These are phyloP conservation scores for Pseudocercospora musae DNA, from an alignment of 2,329 filamentous ascomycete genomes.

Conservation along the genomic window DNA sequence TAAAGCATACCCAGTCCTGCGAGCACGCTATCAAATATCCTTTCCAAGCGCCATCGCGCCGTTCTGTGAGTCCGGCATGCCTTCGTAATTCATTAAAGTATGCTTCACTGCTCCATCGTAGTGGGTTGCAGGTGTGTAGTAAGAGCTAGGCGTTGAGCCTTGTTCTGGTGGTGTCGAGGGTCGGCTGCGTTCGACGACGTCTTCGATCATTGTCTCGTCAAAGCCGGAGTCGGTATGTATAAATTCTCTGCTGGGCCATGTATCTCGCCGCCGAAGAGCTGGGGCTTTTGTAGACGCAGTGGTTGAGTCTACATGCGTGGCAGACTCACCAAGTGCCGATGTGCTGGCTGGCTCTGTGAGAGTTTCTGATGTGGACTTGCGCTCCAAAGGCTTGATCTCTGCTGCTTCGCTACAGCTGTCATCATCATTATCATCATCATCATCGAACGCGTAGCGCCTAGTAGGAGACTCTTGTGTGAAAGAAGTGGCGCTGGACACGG, in stretches of 20 bases:
- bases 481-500: slow-evolving; percentile 31
- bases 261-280: neutral
- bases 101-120: neutral
- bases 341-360: neutral
- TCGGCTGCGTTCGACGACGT: slow-evolving; percentile 12
- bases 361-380: neutral
- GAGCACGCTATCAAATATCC: slow-evolving; percentile 3
- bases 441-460: neutral
- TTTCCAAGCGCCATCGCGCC: slow-evolving; percentile 1
- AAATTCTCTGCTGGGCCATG: slow-evolving; percentile 6
- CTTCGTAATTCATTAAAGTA: slow-evolving; percentile 18
- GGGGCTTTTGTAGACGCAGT: neutral
- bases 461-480: slow-evolving; percentile 20
- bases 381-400: slow-evolving; percentile 5
- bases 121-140: slow-evolving; percentile 7
- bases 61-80: slow-evolving; percentile 17
- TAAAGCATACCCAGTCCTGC: neutral
- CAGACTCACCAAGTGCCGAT: neutral
- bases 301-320: neutral
- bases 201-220: slow-evolving; percentile 51
- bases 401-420: slow-evolving; percentile 1
- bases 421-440: neutral
- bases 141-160: slow-evolving; percentile 2
- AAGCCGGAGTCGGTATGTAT: slow-evolving; percentile 39
- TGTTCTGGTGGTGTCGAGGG: slow-evolving; percentile 3